Base-by-base conservation (phyloP, 306 rosid species). In the Lotus japonicus region DNA sequence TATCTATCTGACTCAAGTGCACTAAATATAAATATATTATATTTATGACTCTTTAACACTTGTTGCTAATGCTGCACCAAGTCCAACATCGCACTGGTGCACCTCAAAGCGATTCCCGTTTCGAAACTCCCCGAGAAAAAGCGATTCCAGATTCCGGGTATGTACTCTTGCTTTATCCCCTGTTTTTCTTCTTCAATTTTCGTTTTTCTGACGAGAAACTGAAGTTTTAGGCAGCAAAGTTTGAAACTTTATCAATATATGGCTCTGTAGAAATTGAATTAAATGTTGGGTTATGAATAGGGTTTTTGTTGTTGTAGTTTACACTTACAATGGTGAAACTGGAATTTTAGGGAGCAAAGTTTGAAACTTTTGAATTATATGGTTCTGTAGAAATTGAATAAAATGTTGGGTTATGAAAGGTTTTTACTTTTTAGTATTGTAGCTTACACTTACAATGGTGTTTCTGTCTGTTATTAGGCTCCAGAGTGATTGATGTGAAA, bases 361-460 rank as follows among this genome's bases (percentile, higher is more conserved):
- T 63, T 46, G 62, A 70, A 63, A 4, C 62, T 45, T 64, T 52
- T 66, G 38, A 11, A 41, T 15, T 38, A 42, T 58, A 72, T 78
- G 68, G 28, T 31, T 3, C 58, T 49, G 23, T 61, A 12, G 17
- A 36, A 45, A 44, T 41, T 53, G 13, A 39, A 39, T 65, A 49
- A 33, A 1, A 39, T 57, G 9, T 69, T 54, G 66, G 68, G 45
- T 71, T 15, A 54, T 49, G 48, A 76, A 48, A 42, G 3, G 8
- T 67, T 68, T 11, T 52, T 76, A 26, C 50, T 60, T 26, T n/a
- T n/a, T n/a, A n/a, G n/a, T n/a, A n/a, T 57, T 72, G 44, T 75
- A 43, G 58, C 42, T 42, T 43, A 26, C 52, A 6, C 28, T 70
- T 10, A 19, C 54, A 13, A 36, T 66, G 56, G 14, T 46, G 64